A percentile compares a stretch with the other conserved stretches of the same genome.
Conservation (phyloP, 805 yeast genomes). For the Wickerhamomyces strasburgensis region DNA sequence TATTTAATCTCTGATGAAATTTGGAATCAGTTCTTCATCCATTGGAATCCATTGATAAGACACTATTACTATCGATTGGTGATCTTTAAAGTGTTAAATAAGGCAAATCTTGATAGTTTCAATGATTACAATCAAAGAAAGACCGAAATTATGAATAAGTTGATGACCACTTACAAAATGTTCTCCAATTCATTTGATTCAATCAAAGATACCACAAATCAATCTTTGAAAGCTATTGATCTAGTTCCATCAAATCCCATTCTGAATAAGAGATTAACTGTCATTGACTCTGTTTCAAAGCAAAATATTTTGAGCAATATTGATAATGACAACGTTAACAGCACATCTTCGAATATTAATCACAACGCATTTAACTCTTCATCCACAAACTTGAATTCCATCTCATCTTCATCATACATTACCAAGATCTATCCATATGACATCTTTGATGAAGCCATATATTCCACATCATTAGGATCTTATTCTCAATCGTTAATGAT, state of each 20-base stretch:
- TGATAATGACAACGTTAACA: too few species aligned
- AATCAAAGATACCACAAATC: not conserved
- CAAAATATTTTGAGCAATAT: too few species aligned
- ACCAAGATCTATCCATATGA: conserved; percentile 46
- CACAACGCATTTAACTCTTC: conserved; percentile 4
- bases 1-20: conserved; percentile 48
- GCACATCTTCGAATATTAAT: too few species aligned
- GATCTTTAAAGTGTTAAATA: conserved; percentile 54
- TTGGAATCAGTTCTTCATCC: conserved; percentile 61
- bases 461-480: conserved; percentile 25
- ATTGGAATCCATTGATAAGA: conserved; percentile 77
- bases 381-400: conserved; percentile 14
- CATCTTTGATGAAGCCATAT: conserved; percentile 61
- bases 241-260: conserved; percentile 30
- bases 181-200: not conserved
- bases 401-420: conserved; percentile 2
- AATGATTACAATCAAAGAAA: conserved; percentile 6
- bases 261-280: conserved; percentile 46
- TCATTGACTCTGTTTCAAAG: too few species aligned
- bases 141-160: conserved; percentile 3
- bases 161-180: not conserved
- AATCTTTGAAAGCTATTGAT: conserved; percentile 7
- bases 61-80: conserved; percentile 62
- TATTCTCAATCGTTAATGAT: not conserved
- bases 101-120: conserved; percentile 17